These are phyloP conservation scores for Westerdykella sp. DNA, from an alignment of 2,329 filamentous ascomycete species.

Conservation along the genomic window DNA sequence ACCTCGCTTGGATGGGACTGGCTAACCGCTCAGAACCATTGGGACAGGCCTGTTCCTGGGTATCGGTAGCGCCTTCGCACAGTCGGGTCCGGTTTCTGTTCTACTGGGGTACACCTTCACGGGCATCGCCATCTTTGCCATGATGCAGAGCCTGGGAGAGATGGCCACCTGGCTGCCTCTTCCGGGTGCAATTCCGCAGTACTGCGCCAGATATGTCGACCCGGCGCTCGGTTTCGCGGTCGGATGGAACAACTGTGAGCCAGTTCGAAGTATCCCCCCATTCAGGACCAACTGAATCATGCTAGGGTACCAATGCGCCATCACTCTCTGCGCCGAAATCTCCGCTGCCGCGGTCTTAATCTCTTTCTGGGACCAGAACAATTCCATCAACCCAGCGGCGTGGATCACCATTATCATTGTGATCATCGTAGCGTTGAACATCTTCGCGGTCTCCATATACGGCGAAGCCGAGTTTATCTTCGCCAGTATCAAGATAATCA, in stretches of 20 bases:
- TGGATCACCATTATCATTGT: conserved; percentile 35
- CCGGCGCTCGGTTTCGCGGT: conserved; percentile 36
- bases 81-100: conserved; percentile 30
- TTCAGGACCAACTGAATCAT: conserved; percentile 12
- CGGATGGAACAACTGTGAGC: conserved; percentile 23
- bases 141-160: conserved; percentile 41
- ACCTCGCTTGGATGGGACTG: conserved; percentile 38
- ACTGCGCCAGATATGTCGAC: conserved; percentile 41
- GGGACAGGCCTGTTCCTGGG: conserved; percentile 33
- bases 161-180: conserved; percentile 40
- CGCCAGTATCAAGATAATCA: conserved; percentile 42
- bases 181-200: conserved; percentile 33
- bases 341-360: conserved; percentile 31
- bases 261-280: not conserved
- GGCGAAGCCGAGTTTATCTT: conserved; percentile 47
- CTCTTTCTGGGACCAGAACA: conserved; percentile 28
- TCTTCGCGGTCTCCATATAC: conserved; percentile 33
- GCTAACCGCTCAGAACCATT: conserved; percentile 43
- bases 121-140: conserved; percentile 30
- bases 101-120: conserved; percentile 34
- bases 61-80: conserved; percentile 29
- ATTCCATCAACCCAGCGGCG: conserved; percentile 25
- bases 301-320: conserved; percentile 29
- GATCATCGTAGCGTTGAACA: conserved; percentile 30
- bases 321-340: conserved; percentile 34